Base-by-base conservation (phyloP, 208 protist species). In the Leishmania major region DNA sequence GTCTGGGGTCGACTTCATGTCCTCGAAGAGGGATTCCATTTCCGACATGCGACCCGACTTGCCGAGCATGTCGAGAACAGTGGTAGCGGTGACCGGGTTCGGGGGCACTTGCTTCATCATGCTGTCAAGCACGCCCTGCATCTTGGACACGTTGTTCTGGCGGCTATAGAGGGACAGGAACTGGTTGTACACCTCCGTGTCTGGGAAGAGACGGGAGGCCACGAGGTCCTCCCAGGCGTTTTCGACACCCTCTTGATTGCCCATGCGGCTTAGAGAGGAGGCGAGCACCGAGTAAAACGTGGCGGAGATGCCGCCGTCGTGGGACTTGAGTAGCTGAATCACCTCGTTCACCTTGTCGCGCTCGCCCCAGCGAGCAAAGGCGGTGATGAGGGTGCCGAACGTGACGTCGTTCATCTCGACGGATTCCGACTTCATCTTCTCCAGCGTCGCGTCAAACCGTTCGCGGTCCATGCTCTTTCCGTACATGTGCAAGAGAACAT, bases 61-160 rank as follows among this genome's bases (percentile, higher is more conserved):
- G 75, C 94, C 94, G 13, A 97, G 87, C 87, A 97, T 91, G 84
- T 97, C 94, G 13, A 97, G 88, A 37, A 97, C 90, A 13, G 94
- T 97, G 8, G 94, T 96, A 15, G 94, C 90, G 0, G 94, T 97
- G 40, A 97, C 90, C 13, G 94, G 94, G 79, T 97, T 97, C 13
- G 94, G 94, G 37, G 94, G 94, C 17, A 97, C 87, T 64, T 97
- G 94, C 84, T 93, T 92, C 90, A 97, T 94, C 94, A 97, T 97
- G 82, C 82, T 95, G 83, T 97, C 93, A 40, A 97, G 84, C 25
- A 97, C 94, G 10, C 87, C 87, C 67, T 97, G 94, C 94, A 97
- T 96, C 80, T 95, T 94, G 0, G 86, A 77, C 7, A 94, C 78
- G 74, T 97, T 91, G 85, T 96, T 77, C 79, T 97, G 92, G 2